A percentile compares a stretch with the other conserved stretches of the same genome.
Conservation (phyloP, 352 stramenopile species). For the Pythium vanterpoolii region DNA sequence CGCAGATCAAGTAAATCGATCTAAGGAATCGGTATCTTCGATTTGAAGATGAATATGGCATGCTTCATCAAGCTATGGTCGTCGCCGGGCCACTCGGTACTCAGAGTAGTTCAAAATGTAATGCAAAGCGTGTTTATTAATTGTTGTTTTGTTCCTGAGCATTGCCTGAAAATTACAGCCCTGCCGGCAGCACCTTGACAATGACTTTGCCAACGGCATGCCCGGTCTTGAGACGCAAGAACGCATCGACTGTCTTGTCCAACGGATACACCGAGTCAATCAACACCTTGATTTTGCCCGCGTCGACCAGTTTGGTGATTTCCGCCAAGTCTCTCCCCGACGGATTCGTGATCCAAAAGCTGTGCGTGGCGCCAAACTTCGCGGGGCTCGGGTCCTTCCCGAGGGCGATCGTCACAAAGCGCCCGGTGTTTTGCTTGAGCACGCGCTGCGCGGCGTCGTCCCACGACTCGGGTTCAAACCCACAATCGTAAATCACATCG, state of each 20-base stretch:
- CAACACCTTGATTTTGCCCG: constrained; percentile 28
- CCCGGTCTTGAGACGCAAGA: constrained; percentile 40
- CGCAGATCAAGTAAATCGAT: neutral
- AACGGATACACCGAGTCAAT: constrained; percentile 46
- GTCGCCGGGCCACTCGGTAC: too few relatives aligned
- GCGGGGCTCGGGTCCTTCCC: constrained; percentile 42
- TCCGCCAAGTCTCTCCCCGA: constrained; percentile 28
- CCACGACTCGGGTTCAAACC: constrained; percentile 29
- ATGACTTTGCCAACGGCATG: constrained; percentile 38
- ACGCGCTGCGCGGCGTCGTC: constrained; percentile 36
- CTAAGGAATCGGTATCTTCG: too few relatives aligned
- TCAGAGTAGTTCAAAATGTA: neutral
- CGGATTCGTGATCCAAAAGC: constrained; percentile 20
- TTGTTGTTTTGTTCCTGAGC: neutral
- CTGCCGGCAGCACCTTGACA: constrained; percentile 21
- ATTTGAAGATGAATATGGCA: too few relatives aligned
- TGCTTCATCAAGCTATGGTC: too few relatives aligned
- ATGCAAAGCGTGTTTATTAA: neutral
- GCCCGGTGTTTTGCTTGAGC: constrained; percentile 33
- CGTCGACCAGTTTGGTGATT: constrained; percentile 40
- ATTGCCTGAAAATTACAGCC: neutral
- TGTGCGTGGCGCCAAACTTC: constrained; percentile 40
- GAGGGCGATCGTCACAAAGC: constrained; percentile 36
- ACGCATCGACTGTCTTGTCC: constrained; percentile 37
- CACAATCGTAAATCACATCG: constrained; percentile 25